These are phyloP conservation scores for Heimioporus sp. DNA, from an alignment of 768 basidiomycete species.

Conservation along the genomic window DNA sequence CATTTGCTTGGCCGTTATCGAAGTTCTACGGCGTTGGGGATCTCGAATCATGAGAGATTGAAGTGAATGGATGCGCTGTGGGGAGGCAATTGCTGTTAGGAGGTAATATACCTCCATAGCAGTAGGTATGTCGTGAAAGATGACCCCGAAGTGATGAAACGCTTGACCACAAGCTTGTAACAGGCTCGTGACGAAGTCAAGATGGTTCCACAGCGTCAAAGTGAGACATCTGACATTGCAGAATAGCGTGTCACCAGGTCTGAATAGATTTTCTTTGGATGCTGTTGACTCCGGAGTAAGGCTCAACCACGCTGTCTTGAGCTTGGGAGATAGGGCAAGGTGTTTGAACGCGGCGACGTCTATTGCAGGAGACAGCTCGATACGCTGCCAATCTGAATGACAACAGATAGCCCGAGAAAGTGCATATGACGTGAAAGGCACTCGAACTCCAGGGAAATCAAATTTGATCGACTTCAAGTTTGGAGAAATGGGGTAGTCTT, in stretches of 20 bases:
- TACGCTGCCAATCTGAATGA: background rate
- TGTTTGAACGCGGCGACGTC: background rate
- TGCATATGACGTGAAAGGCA: too few relatives aligned
- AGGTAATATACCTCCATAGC: background rate
- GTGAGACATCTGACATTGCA: background rate
- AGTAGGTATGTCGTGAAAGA: background rate
- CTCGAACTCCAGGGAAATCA: background rate
- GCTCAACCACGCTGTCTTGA: background rate
- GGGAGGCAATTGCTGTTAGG: background rate
- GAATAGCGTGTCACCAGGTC: conserved; percentile 1
- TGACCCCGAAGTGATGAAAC: background rate
- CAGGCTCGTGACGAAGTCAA: background rate
- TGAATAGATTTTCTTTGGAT: background rate
- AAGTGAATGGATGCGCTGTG: conserved; percentile 4
- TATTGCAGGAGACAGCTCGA: background rate
- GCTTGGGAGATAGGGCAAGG: background rate
- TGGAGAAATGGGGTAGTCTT: background rate
- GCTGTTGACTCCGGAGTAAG: background rate
- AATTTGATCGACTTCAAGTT: conserved; percentile 2
- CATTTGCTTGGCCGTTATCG: background rate
- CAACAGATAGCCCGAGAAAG: conserved; percentile 1
- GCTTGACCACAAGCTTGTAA: background rate
- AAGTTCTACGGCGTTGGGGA: too few relatives aligned
- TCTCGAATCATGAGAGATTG: background rate
- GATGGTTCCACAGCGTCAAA: background rate